Percentiles rank a stretch among this genome's conserved stretches.
These are phyloP conservation scores for Adansonia digitata DNA, from an alignment of 345 rosid species.

Conservation along the genomic window DNA sequence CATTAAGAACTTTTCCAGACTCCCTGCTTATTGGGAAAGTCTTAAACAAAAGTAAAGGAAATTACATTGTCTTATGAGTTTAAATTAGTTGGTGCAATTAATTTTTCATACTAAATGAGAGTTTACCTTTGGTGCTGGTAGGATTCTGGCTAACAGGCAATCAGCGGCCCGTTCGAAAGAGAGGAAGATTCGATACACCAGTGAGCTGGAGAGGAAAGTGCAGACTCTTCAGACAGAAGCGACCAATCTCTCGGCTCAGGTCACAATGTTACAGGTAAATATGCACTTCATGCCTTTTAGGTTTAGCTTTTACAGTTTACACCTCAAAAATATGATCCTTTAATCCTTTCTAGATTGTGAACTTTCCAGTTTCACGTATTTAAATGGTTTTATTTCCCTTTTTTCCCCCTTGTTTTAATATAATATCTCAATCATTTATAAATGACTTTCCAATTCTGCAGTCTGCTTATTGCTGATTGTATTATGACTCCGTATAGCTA, in stretches of 20 bases:
- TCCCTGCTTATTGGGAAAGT: too few species aligned
- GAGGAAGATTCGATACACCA: conserved; percentile 75
- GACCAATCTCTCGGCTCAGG: conserved; percentile 87
- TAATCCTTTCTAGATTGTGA: background rate
- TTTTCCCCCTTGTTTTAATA: background rate
- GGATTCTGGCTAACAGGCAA: conserved; percentile 92
- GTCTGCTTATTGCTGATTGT: too few species aligned
- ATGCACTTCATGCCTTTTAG: background rate
- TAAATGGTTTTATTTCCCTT: background rate
- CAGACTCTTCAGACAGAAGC: conserved; percentile 98
- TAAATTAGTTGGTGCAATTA: background rate
- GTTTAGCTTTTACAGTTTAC: background rate
- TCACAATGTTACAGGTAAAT: conserved; percentile 79
- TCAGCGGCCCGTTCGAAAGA: conserved; percentile 96
- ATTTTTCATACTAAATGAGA: background rate
- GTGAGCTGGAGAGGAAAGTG: conserved; percentile 90
- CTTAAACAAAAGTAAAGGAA: too few species aligned
- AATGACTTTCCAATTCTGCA: background rate
- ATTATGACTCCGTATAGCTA: background rate
- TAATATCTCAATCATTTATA: background rate
- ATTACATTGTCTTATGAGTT: background rate
- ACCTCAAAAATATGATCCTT: background rate
- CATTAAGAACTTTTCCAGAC: too few species aligned
- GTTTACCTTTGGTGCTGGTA: conserved; percentile 15
- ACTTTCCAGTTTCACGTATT: background rate